These are phyloP conservation scores for Puccinia polysora DNA, from an alignment of 1,284 basidiomycete species.

Conservation along the genomic window DNA sequence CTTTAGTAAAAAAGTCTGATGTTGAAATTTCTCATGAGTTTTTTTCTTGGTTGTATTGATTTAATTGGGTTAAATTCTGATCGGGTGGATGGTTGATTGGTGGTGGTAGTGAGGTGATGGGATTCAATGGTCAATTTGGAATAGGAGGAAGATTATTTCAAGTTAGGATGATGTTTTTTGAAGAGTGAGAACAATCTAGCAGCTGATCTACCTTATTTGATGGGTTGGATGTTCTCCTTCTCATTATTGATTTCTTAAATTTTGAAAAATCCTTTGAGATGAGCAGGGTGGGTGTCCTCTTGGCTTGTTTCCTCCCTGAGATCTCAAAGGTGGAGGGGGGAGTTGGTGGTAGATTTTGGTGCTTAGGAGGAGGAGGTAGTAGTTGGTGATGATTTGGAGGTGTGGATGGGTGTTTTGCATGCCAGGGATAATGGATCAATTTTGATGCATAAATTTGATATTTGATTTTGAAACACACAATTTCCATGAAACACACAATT, in stretches of 20 bases:
- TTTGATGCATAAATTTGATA: too few relatives aligned
- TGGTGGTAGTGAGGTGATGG: not conserved
- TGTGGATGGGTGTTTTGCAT: too few relatives aligned
- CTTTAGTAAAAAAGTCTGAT: not conserved
- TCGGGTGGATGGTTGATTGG: not conserved
- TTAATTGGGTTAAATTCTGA: not conserved
- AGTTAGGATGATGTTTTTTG: constrained; percentile 47
- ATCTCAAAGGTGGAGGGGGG: too few relatives aligned
- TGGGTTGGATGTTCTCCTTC: constrained; percentile 62
- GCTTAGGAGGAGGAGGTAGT: too few relatives aligned
- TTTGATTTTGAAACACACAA: too few relatives aligned
- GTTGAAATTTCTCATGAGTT: constrained; percentile 3
- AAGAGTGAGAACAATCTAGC: constrained; percentile 55
- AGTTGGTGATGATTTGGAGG: too few relatives aligned
- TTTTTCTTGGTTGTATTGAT: not conserved
- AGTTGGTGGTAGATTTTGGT: too few relatives aligned
- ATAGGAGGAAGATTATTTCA: not conserved
- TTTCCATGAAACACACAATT: too few relatives aligned
- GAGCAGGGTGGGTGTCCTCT: too few relatives aligned
- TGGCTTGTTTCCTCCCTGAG: too few relatives aligned
- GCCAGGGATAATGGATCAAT: too few relatives aligned
- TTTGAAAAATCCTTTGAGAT: too few relatives aligned
- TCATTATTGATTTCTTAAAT: constrained; percentile 56
- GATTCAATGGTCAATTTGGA: not conserved
- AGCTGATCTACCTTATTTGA: constrained; percentile 59